Percentiles rank a stretch among this genome's conserved stretches.
These are phyloP conservation scores for Ganoderma leucocontextum DNA, from an alignment of 1,284 basidiomycete species.

Conservation along the genomic window DNA sequence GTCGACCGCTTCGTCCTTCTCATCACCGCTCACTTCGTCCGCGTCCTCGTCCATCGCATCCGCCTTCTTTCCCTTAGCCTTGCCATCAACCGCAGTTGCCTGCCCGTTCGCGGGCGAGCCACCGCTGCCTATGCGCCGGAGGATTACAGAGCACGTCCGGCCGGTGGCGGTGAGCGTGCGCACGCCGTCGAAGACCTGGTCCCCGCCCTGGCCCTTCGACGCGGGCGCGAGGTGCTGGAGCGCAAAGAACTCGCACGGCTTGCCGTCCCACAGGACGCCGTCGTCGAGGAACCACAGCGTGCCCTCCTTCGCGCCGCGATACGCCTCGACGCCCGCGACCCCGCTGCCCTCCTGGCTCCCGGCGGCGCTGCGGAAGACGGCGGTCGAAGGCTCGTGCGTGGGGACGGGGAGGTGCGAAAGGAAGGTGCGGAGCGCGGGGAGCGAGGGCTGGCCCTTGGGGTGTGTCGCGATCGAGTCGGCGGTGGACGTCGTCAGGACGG, in stretches of 20 bases:
- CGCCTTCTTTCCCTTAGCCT: conserved; percentile 38
- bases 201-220: conserved; percentile 29
- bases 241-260: conserved; percentile 79
- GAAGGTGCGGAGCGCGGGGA: conserved; percentile 58
- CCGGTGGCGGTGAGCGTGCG: conserved; percentile 71
- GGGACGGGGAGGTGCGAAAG: conserved; percentile 56
- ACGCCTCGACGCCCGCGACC: conserved; percentile 70
- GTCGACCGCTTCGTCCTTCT: conserved; percentile 55
- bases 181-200: conserved; percentile 56
- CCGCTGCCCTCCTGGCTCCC: conserved; percentile 39
- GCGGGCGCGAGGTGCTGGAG: conserved; percentile 58
- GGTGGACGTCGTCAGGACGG: conserved; percentile 46
- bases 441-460: conserved; percentile 61
- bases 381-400: conserved; percentile 56
- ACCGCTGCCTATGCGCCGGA: conserved; percentile 53
- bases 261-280: conserved; percentile 77
- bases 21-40: conserved; percentile 44
- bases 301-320: conserved; percentile 72
- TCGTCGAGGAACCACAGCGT: conserved; percentile 74
- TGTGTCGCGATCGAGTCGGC: conserved; percentile 38
- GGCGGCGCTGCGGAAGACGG: conserved; percentile 62
- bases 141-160: conserved; percentile 67
- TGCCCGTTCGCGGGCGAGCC: conserved; percentile 33
- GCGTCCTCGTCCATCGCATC: conserved; percentile 32
- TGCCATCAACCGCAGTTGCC: conserved; percentile 41